These are phyloP conservation scores for Lentinus brumalis DNA, from an alignment of 768 basidiomycete genomes.

Conservation along the genomic window DNA sequence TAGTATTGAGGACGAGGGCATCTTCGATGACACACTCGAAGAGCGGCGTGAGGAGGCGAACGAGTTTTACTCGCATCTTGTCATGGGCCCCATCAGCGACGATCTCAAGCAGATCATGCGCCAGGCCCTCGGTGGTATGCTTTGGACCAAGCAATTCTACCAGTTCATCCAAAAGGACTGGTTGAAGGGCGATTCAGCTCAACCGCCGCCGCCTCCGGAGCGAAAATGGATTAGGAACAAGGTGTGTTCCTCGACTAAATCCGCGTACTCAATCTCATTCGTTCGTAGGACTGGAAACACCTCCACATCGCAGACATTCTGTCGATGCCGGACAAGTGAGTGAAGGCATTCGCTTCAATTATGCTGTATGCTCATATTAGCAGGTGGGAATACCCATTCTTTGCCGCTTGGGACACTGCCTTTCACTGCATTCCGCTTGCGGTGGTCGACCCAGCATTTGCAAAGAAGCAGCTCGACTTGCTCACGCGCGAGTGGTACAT, in stretches of 20 bases:
- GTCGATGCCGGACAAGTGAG: conserved; percentile 98
- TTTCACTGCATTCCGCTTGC: conserved; percentile 99
- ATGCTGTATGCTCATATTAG: conserved; percentile 10
- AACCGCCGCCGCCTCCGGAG: conserved; percentile 91
- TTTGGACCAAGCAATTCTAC: conserved; percentile 99
- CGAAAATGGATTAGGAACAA: conserved; percentile 83
- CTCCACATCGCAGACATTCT: conserved; percentile 94
- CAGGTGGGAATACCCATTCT: conserved; percentile 99
- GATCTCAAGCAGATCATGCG: conserved; percentile 96
- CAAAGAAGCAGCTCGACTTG: conserved; percentile 96
- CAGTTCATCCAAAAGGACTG: conserved; percentile 95
- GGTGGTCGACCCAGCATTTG: conserved; percentile 91
- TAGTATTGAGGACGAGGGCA: conserved; percentile 82
- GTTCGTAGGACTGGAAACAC: conserved; percentile 86
- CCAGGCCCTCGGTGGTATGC: conserved; percentile 94
- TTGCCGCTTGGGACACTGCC: conserved; percentile 98
- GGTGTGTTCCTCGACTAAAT: conserved; percentile 43
- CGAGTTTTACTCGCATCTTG: conserved; percentile 88
- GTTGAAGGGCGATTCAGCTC: conserved; percentile 93
- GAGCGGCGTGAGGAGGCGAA: conserved; percentile 92
- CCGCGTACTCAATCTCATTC: not conserved
- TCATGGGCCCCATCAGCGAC: conserved; percentile 83
- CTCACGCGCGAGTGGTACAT: conserved; percentile 99
- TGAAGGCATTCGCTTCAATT: conserved; percentile 13
- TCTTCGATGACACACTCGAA: conserved; percentile 88